Evolutionary conservation across 495 filamentous ascomycete genomes (phyloP).

Genomic region (Penicillium paxilli): DNA sequence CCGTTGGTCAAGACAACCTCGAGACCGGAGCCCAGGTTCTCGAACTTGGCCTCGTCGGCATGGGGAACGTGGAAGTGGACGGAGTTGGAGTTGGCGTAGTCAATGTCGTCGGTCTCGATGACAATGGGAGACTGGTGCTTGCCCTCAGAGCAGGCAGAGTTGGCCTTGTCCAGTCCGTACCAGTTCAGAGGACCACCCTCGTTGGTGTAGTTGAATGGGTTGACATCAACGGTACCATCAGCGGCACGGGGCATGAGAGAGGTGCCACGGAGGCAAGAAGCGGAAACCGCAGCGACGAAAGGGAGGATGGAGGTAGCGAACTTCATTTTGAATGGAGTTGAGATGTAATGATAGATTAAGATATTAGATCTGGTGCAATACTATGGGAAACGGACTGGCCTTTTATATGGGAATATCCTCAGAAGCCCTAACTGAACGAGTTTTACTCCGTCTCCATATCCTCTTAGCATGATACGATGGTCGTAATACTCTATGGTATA

Average conservation of each 20-base stretch:
- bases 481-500: not conserved
- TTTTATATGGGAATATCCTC: too few species aligned
- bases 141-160: slow-evolving; percentile 50
- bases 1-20: slow-evolving; percentile 53
- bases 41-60: slow-evolving; percentile 47
- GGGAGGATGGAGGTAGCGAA: slow-evolving; percentile 9
- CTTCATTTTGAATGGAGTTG: slow-evolving; percentile 10
- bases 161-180: slow-evolving; percentile 46
- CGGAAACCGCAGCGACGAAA: slow-evolving; percentile 8
- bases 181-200: slow-evolving; percentile 57
- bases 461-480: not conserved
- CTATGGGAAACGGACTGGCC: too few species aligned
- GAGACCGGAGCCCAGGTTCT: slow-evolving; percentile 61
- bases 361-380: not conserved
- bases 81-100: slow-evolving; percentile 21
- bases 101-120: slow-evolving; percentile 41
- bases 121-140: slow-evolving; percentile 64
- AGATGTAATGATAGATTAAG: not conserved
- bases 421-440: too few species aligned
- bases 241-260: slow-evolving; percentile 14
- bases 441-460: too few species aligned
- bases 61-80: slow-evolving; percentile 41
- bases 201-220: slow-evolving; percentile 45
- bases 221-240: slow-evolving; percentile 14
- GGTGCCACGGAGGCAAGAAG: slow-evolving; percentile 16